Conservation (phyloP, 2,329 filamentous ascomycete genomes). For the Claviceps maximensis region DNA sequence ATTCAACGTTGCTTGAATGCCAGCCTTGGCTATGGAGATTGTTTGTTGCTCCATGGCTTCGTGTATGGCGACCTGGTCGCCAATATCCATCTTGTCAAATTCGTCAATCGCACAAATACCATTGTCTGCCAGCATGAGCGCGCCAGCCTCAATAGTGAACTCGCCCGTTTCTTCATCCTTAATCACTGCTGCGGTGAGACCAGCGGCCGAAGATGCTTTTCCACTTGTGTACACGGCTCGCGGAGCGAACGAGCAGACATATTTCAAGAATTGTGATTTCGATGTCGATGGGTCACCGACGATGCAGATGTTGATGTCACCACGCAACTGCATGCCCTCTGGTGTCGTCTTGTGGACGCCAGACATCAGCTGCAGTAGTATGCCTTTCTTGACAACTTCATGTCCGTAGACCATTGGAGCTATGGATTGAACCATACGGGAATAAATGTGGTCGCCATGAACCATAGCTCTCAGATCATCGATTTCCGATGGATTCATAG, state of each 20-base stretch:
- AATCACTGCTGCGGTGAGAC: slow-evolving; percentile 91
- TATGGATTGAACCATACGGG: slow-evolving; percentile 80
- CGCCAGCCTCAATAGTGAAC: slow-evolving; percentile 96
- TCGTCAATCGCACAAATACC: slow-evolving; percentile 98
- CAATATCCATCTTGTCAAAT: slow-evolving; percentile 99
- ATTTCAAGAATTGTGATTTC: slow-evolving; percentile 97
- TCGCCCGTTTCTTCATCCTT: slow-evolving; percentile 98
- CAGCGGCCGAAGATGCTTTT: slow-evolving; percentile 92
- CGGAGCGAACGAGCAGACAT: slow-evolving; percentile 92
- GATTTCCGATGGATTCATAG: slow-evolving; percentile 75
- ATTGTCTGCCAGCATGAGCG: slow-evolving; percentile 92
- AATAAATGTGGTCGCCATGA: slow-evolving; percentile 90
- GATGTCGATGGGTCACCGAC: slow-evolving; percentile 94
- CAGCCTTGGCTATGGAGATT: slow-evolving; percentile 96
- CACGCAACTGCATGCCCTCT: slow-evolving; percentile 89
- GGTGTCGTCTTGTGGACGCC: slow-evolving; percentile 84
- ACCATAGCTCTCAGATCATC: slow-evolving; percentile 88
- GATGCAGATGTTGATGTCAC: slow-evolving; percentile 97
- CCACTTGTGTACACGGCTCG: slow-evolving; percentile 95
- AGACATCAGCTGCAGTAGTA: slow-evolving; percentile 89
- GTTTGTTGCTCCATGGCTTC: slow-evolving; percentile 99
- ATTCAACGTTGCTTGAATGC: slow-evolving; percentile 94
- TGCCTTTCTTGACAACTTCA: slow-evolving; percentile 92
- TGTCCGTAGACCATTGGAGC: slow-evolving; percentile 97
- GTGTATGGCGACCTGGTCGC: slow-evolving; percentile 95